Conservation (phyloP, 2,329 filamentous ascomycete genomes). For the Cryoendolithus antarcticus region DNA sequence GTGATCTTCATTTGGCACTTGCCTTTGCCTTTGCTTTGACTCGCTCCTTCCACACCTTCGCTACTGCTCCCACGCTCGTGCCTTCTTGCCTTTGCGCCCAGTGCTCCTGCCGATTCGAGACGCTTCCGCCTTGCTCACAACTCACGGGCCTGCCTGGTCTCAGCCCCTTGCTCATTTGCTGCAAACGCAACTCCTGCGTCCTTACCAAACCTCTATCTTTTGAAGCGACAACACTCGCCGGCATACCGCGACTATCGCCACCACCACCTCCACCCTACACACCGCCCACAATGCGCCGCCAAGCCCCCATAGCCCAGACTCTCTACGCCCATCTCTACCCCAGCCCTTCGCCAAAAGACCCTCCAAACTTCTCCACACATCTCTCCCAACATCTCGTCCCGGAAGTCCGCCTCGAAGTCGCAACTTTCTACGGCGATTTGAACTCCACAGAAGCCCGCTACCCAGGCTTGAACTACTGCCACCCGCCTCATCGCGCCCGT, state of each 20-base stretch:
- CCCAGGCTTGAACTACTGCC: constrained; percentile 66
- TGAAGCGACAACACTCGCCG: not conserved
- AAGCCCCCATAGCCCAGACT: constrained; percentile 54
- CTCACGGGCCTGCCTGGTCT: too few species aligned
- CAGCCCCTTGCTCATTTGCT: too few species aligned
- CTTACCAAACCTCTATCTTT: not conserved
- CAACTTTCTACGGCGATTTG: constrained; percentile 66
- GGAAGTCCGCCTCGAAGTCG: constrained; percentile 68
- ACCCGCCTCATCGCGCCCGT: constrained; percentile 62
- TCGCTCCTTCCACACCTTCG: too few species aligned
- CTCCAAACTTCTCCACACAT: constrained; percentile 57
- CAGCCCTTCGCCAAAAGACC: constrained; percentile 53
- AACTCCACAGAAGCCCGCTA: constrained; percentile 72
- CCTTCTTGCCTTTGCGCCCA: too few species aligned
- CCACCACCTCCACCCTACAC: constrained; percentile 1
- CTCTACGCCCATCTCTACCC: constrained; percentile 66
- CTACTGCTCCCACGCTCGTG: too few species aligned
- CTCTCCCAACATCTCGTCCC: constrained; percentile 59
- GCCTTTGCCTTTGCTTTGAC: too few species aligned
- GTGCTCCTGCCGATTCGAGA: too few species aligned
- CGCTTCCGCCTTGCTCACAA: too few species aligned
- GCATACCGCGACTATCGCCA: not conserved
- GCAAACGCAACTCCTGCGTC: too few species aligned
- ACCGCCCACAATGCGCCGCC: constrained; percentile 52
- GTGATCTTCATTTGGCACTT: too few species aligned